Evolutionary conservation across 768 basidiomycete genomes (phyloP), one percentile per base, ranked within the genome.

Genomic region (Ramaria rubella): DNA sequence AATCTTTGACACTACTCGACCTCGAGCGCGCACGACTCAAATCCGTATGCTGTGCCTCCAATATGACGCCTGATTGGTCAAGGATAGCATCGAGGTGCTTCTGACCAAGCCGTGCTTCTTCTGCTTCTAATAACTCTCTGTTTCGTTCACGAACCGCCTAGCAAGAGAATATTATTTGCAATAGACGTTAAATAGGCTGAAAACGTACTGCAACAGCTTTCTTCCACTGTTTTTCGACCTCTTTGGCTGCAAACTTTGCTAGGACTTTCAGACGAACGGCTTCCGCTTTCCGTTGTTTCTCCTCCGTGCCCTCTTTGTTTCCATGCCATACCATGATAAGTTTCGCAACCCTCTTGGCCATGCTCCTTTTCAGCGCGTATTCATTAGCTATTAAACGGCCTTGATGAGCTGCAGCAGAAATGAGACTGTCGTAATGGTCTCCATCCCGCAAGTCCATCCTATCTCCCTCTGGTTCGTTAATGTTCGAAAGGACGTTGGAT

Each of bases 51-150:
- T 95, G 94, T 1, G 90, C 87, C 64, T 88, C 86, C 58, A 96
- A 72, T 56, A 95, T 82, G 48, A 87, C 84, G 0, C 89, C 89
- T 33, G 91, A 94, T 64, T 94, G 87, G 69, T 92, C 82, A 45
- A 97, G 75, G 60, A 97, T 90, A 4, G 87, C 90, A 67, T 94
- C 89, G 21, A 97, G 77, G 70, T 96, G 94, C 60, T 86, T 83
- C 59, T 86, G 86, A 0, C 94, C 91, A 5, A 84, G 76, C 30
- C 81, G 77, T 60, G 83, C 77, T 68, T 94, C 88, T 69, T 96
- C 93, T 17, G 77, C 85, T 65, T 89, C 87, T 12, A 75, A 72
- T 51, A 74, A 76, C 40, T 79, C 72, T 33, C 86, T 74, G 59
- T 83, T 77, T 62, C 85, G 79, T 58, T 89, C 85, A 4, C 87